Base-by-base conservation (phyloP, 2,329 filamentous ascomycete genomes). In the Juglanconis oblonga region DNA sequence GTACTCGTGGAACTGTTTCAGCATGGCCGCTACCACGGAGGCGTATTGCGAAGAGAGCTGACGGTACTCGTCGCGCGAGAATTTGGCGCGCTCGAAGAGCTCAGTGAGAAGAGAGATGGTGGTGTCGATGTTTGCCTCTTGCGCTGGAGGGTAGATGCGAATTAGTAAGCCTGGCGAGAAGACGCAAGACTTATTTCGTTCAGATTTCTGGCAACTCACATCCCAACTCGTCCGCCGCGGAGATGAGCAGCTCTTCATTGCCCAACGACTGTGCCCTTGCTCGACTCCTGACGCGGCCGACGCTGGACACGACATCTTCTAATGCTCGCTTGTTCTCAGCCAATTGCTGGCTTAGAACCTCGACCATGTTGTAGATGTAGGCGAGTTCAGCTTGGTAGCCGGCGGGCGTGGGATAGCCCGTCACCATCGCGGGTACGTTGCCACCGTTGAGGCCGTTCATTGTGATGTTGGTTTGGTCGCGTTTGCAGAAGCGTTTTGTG, bases 321-420 rank as follows among this genome's bases (percentile, higher is more conserved):
- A 85, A 82, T 42, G 83, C 81, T 47, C 80, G 78, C 65, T 83
- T 78, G 69, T 87, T 87, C 55, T 87, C 83, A 11, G 84, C 81
- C 35, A 88, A 77, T 68, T 87, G 83, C 38, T 82, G 80, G 67
- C 85, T 87, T 52, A 88, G 77, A 69, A 87, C 84, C 68, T 89
- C 86, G 10, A 89, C 86, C 82, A 88, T 85, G 65, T 79, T 78
- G 69, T 88, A 87, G 68, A 89, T 87, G 72, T 87, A 85, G 69
- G 87, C 87, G 62, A 89, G 80, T 72, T 89, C 86, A 55, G 85
- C 82, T 71, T 88, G 85, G 70, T 89, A 86, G 52, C 85, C 86
- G 17, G 86, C 86, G n/a, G 86, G 86, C 14, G 83, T 86, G 13
- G 86, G 85, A 49, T 81, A 77, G 52, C 79, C 77, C 13, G 55